phyloP scores from a whole-genome alignment of 1,139 yeast genomes.

The Hyphopichia fennica region DNA sequence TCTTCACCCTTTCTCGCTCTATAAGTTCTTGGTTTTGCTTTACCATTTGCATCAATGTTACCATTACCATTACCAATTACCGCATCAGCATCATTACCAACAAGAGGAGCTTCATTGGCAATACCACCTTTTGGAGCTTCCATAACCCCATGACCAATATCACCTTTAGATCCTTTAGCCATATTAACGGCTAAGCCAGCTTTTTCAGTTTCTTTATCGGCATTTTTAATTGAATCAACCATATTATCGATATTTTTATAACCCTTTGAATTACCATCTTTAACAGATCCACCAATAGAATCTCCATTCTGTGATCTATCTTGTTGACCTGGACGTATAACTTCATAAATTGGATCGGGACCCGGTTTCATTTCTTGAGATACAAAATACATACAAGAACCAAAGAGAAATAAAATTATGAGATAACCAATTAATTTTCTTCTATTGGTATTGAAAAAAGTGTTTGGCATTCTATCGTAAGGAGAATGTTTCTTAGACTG shows the following conservation, averaged over 20 bases:
- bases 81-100: conserved; percentile 42
- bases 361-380: conserved; percentile 36
- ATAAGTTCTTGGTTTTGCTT: conserved; percentile 3
- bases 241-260: conserved; percentile 22
- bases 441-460: conserved; percentile 36
- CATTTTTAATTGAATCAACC: conserved; percentile 21
- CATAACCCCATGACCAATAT: conserved; percentile 41
- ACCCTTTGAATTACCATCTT: not conserved
- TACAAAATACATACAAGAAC: conserved; percentile 36
- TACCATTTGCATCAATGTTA: conserved; percentile 4
- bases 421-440: conserved; percentile 42
- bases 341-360: conserved; percentile 31
- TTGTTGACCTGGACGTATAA: conserved; percentile 15
- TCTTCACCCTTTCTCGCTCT: conserved; percentile 2
- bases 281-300: not conserved
- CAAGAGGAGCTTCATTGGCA: conserved; percentile 48
- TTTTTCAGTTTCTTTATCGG: conserved; percentile 31
- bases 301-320: not conserved
- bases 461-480: conserved; percentile 33
- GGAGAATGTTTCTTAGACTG: conserved; percentile 35
- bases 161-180: conserved; percentile 45
- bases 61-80: conserved; percentile 23
- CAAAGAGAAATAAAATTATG: conserved; percentile 35
- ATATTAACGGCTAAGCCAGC: conserved; percentile 42
- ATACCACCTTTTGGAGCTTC: conserved; percentile 55